A percentile compares a stretch with the other conserved stretches of the same genome.
Evolutionary conservation across 352 stramenopile genomes (phyloP).

Genomic region (Phytophthora nicotianae): DNA sequence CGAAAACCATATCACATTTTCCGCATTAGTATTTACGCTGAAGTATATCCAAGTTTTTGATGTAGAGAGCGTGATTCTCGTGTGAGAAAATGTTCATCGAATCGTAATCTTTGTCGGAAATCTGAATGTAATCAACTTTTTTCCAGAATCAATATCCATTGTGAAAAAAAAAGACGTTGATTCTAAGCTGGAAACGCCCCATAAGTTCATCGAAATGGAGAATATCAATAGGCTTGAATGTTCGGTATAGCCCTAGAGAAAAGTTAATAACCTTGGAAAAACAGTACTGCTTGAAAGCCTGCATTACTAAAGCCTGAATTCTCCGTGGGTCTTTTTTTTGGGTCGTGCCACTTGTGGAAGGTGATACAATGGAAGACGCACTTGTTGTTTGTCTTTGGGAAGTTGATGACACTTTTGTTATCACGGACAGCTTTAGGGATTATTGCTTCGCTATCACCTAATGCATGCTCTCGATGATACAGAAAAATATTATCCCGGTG

Average conservation of each 20-base stretch:
- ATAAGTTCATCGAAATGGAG: too few relatives aligned
- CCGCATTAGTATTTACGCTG: background rate
- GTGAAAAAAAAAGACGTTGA: too few relatives aligned
- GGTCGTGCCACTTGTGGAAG: conserved; percentile 2
- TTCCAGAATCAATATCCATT: conserved; percentile 8
- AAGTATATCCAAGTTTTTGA: conserved; percentile 1
- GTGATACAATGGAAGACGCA: conserved; percentile 5
- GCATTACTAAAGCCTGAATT: conserved; percentile 9
- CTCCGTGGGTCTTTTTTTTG: conserved; percentile 10
- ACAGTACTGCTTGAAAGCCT: conserved; percentile 16
- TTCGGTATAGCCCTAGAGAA: background rate
- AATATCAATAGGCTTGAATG: conserved; percentile 15
- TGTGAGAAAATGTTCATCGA: background rate
- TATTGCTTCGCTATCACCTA: conserved; percentile 14
- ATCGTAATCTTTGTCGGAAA: background rate
- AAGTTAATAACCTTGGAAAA: conserved; percentile 6
- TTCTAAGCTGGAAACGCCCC: too few relatives aligned
- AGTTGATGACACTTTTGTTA: too few relatives aligned
- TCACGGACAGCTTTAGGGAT: too few relatives aligned
- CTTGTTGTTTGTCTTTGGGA: background rate
- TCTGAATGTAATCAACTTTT: conserved; percentile 1
- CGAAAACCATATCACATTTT: background rate
- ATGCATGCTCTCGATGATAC: conserved; percentile 17
- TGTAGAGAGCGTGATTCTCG: conserved; percentile 1
- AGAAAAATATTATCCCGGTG: conserved; percentile 25